Conservation (phyloP, 805 yeast species). For the Scheffersomyces stipitis region DNA sequence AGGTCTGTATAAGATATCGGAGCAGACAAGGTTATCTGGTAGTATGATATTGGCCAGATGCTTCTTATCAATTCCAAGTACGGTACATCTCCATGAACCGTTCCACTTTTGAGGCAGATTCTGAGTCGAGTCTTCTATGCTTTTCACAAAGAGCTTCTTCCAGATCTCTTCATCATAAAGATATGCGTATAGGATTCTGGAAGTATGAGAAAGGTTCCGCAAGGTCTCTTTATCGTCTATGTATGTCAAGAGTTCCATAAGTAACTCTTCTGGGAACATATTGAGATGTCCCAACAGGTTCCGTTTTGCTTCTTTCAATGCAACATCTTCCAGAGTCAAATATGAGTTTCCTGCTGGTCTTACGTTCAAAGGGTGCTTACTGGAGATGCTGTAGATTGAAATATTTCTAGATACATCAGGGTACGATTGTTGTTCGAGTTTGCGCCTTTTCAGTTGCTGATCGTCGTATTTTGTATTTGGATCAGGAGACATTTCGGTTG, state of each 20-base stretch:
- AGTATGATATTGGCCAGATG: conserved; percentile 49
- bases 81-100: conserved; percentile 80
- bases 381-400: conserved; percentile 24
- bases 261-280: conserved; percentile 60
- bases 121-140: conserved; percentile 1
- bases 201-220: conserved; percentile 52
- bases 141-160: conserved; percentile 55
- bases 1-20: conserved; percentile 80
- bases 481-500: too few relatives aligned
- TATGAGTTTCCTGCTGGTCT: conserved; percentile 73
- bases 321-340: conserved; percentile 23
- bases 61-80: conserved; percentile 34
- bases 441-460: too few relatives aligned
- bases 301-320: conserved; percentile 13
- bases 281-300: conserved; percentile 55
- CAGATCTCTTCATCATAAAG: conserved; percentile 77
- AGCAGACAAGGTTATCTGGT: conserved; percentile 54
- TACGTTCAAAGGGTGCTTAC: conserved; percentile 69
- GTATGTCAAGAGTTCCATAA: conserved; percentile 52
- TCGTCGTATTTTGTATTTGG: too few relatives aligned
- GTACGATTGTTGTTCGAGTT: conserved; percentile 4
- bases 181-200: conserved; percentile 71
- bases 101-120: conserved; percentile 49
- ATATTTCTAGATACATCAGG: conserved; percentile 10
- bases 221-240: conserved; percentile 51